Evolutionary conservation across 805 yeast species (phyloP).

Genomic region (Saturnispora gosingensis): DNA sequence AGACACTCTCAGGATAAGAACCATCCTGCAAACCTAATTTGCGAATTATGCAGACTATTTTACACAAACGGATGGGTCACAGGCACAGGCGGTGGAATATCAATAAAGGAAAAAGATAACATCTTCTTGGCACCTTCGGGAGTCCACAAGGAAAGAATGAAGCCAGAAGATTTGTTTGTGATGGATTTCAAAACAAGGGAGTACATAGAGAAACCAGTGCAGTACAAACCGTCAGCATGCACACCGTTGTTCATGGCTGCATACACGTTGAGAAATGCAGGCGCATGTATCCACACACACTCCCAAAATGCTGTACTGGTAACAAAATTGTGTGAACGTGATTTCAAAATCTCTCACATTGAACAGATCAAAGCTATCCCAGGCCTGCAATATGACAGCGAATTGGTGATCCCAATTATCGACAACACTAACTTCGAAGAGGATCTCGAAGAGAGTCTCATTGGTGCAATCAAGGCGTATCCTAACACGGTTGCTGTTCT

Average conservation of each 20-base stretch:
- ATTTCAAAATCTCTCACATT: constrained; percentile 66
- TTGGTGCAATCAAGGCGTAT: constrained; percentile 53
- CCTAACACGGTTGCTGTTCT: constrained; percentile 80
- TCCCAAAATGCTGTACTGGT: constrained; percentile 83
- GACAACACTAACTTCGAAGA: constrained; percentile 88
- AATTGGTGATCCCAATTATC: constrained; percentile 76
- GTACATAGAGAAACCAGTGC: constrained; percentile 51
- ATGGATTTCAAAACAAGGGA: constrained; percentile 45
- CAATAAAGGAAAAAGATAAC: constrained; percentile 49
- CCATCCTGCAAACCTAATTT: constrained; percentile 80
- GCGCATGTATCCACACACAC: constrained; percentile 93
- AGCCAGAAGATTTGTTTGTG: constrained; percentile 74
- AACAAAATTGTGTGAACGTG: constrained; percentile 58
- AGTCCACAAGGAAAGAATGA: constrained; percentile 84
- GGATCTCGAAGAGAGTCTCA: constrained; percentile 59
- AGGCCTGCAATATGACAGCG: constrained; percentile 55
- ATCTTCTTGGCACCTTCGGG: constrained; percentile 91
- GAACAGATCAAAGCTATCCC: constrained; percentile 95
- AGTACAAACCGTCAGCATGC: constrained; percentile 84
- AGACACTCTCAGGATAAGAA: constrained; percentile 17
- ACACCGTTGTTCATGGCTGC: constrained; percentile 80
- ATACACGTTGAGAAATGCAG: constrained; percentile 57
- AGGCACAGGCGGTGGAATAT: constrained; percentile 95
- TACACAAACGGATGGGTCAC: constrained; percentile 85
- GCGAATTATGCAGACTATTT: constrained; percentile 69